Evolutionary conservation across 306 rosid species (phyloP), one percentile per base, ranked within the genome.

Genomic region (Cucurbita pepo): DNA sequence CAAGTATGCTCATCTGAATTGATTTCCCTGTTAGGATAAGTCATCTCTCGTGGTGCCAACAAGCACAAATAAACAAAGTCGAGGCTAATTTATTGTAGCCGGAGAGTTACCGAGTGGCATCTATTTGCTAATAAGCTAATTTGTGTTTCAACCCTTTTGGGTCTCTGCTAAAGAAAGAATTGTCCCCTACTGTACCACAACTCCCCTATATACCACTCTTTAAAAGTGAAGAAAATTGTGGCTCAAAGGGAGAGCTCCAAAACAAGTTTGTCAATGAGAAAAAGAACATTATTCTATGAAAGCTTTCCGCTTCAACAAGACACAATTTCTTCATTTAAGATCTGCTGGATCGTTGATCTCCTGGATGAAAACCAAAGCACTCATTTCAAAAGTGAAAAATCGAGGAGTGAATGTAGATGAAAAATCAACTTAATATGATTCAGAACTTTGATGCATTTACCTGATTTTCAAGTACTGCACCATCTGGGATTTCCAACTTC

Each of bases 401-500:
- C 7, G 30, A 18, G 48, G 37, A 37, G 15, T 54, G 37, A 56
- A 41, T 10, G 51, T 3, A 21, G 55, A 50, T 30, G 16, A 55
- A 37, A 3, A 57, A 57, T 57, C 36, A 22, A 57, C 6, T 57
- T 22, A 10, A 10, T 51, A 44, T 34, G 56, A 11, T 44, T 78
- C 25, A 61, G 50, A n/a, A 6, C 11, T 69, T 50, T 36, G 40
- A 19, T 36, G 14, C 22, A 71, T 66, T 38, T 72, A 85, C 97
- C 97, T 86, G 79, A 75, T 86, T 87, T 69, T 83, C 88, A 61
- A 90, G 78, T 47, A 85, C 82, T 3, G 52, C 79, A 55, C 92
- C 89, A 61, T 85, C 89, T 0, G 97, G 90, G 70, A 90, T 88
- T 85, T 90, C 90, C 83, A 88, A 72, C 69, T 81, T 86, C 76